Evolutionary conservation across 768 basidiomycete species (phyloP).

Genomic region (Neoboletus subvelutipes): DNA sequence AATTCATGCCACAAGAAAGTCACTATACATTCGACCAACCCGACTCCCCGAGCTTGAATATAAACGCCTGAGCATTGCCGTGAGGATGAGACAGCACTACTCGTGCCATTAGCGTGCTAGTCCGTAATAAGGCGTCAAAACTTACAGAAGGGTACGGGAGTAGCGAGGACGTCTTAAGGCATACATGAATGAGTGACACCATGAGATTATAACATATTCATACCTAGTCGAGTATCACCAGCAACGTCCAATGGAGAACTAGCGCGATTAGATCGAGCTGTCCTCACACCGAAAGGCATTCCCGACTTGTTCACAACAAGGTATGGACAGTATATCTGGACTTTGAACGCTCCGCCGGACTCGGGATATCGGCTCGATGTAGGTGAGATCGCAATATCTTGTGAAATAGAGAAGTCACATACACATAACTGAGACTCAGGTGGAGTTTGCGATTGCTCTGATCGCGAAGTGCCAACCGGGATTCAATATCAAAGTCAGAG

Average conservation of each 20-base stretch:
- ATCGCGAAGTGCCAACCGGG: conserved; percentile 70
- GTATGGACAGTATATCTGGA: conserved; percentile 91
- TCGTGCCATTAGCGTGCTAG: conserved; percentile 1
- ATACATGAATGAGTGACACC: conserved; percentile 11
- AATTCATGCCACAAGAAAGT: conserved; percentile 4
- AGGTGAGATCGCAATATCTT: conserved; percentile 7
- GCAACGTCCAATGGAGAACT: conserved; percentile 75
- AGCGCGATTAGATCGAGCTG: conserved; percentile 58
- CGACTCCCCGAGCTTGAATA: conserved; percentile 78
- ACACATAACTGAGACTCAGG: conserved; percentile 89
- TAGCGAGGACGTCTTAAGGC: conserved; percentile 44
- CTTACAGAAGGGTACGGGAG: conserved; percentile 80
- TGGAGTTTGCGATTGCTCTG: conserved; percentile 71
- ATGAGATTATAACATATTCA: conserved; percentile 10
- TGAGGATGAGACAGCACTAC: conserved; percentile 85
- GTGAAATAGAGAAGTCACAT: conserved; percentile 30
- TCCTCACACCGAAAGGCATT: conserved; percentile 73
- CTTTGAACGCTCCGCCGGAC: conserved; percentile 93
- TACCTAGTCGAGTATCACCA: conserved; percentile 73
- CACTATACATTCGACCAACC: conserved; percentile 78
- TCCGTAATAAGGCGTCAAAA: conserved; percentile 14
- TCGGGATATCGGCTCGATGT: conserved; percentile 67
- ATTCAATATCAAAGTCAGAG: conserved; percentile 85
- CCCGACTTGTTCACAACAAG: conserved; percentile 92
- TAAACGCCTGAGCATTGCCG: conserved; percentile 78